These are phyloP conservation scores for Gamsiella multidivaricata DNA, from an alignment of 192 early-diverging fungal genomes.

Conservation along the genomic window DNA sequence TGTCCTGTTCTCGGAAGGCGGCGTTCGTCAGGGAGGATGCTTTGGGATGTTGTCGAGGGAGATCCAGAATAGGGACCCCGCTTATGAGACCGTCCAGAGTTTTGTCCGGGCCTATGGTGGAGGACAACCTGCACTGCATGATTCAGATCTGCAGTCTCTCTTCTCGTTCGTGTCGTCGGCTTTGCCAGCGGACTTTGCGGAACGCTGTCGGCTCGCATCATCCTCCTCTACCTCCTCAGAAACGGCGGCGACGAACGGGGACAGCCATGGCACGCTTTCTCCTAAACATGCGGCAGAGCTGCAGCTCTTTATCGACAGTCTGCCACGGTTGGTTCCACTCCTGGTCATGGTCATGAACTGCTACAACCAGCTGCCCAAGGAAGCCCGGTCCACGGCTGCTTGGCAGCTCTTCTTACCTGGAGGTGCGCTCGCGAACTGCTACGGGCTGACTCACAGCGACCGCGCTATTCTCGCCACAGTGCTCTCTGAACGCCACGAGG, in stretches of 20 bases:
- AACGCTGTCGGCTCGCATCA: conserved; percentile 33
- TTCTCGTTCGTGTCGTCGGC: conserved; percentile 34
- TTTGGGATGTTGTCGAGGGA: conserved; percentile 51
- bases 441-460: conserved; percentile 61
- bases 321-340: conserved; percentile 58
- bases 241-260: no score
- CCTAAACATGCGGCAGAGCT: conserved; percentile 34
- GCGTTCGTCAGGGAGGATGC: conserved; percentile 68
- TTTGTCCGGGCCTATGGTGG: conserved; percentile 40
- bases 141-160: conserved; percentile 26
- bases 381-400: conserved; percentile 62
- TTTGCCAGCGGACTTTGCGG: conserved; percentile 30
- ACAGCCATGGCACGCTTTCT: conserved; percentile 2
- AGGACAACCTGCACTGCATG: conserved; percentile 35
- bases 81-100: conserved; percentile 53
- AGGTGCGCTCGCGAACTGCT: conserved; percentile 61
- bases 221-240: not conserved
- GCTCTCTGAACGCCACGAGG: conserved; percentile 61
- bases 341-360: conserved; percentile 60
- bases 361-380: conserved; percentile 61
- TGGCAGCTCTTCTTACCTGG: conserved; percentile 63
- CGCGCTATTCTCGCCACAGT: conserved; percentile 62
- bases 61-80: conserved; percentile 61
- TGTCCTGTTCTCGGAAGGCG: conserved; percentile 67
- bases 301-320: conserved; percentile 40